phyloP scores from a whole-genome alignment of 176 grass and related monocot genomes.

The Echinochloa phyllopogon region DNA sequence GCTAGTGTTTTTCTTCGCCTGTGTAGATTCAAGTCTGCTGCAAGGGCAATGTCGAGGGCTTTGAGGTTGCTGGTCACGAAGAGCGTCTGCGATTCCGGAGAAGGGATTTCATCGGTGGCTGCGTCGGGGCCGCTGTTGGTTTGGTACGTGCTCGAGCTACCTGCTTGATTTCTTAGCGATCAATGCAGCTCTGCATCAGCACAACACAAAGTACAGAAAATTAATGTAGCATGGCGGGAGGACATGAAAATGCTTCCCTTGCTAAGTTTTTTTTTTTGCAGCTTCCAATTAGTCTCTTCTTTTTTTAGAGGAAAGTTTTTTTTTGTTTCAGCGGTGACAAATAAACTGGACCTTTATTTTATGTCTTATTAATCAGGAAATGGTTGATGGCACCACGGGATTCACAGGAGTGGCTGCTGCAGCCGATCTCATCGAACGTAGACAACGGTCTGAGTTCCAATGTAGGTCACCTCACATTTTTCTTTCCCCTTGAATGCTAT shows the following conservation, averaged over 20 bases:
- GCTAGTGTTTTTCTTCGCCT: background rate
- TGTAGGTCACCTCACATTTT: constrained; percentile 55
- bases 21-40: constrained; percentile 45
- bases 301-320: background rate
- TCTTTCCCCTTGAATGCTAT: constrained; percentile 3
- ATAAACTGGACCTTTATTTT: constrained; percentile 30
- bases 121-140: constrained; percentile 47
- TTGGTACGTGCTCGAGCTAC: constrained; percentile 53
- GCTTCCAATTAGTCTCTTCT: background rate
- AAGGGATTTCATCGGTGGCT: constrained; percentile 61
- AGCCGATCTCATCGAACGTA: constrained; percentile 87
- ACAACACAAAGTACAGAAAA: background rate
- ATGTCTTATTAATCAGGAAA: constrained; percentile 53
- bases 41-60: constrained; percentile 34
- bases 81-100: constrained; percentile 38
- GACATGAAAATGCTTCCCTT: background rate
- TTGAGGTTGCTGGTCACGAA: background rate
- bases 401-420: constrained; percentile 64
- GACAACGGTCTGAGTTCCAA: constrained; percentile 94
- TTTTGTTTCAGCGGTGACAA: constrained; percentile 13
- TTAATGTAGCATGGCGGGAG: constrained; percentile 13
- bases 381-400: constrained; percentile 51
- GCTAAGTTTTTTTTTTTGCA: background rate
- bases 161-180: background rate
- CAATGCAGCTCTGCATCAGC: background rate